Evolutionary conservation across 306 rosid genomes (phyloP).

Genomic region (Datisca glomerata): DNA sequence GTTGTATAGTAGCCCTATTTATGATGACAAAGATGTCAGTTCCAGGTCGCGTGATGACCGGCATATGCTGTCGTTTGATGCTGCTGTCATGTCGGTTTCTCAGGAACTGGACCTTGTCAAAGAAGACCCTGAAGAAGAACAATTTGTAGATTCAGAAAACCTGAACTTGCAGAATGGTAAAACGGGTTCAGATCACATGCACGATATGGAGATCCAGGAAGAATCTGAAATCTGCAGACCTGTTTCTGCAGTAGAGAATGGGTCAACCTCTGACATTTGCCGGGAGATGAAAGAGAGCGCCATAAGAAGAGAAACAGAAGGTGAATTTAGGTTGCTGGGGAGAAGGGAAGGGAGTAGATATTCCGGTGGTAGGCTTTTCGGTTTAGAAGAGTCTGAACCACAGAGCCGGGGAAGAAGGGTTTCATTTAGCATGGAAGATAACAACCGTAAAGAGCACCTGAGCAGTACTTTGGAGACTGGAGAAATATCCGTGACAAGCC

Average conservation of each 20-base stretch:
- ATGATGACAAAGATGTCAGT: conserved; percentile 46
- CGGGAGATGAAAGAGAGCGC: conserved; percentile 74
- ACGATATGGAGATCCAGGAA: conserved; percentile 41
- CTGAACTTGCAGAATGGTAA: conserved; percentile 1
- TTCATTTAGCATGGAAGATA: conserved; percentile 80
- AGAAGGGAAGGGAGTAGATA: conserved; percentile 65
- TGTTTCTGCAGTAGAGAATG: conserved; percentile 30
- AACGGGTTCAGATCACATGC: conserved; percentile 11
- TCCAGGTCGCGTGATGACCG: conserved; percentile 32
- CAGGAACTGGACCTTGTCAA: conserved; percentile 68
- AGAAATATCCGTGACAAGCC: conserved; percentile 46
- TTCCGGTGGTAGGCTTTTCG: conserved; percentile 61
- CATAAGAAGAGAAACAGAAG: conserved; percentile 95
- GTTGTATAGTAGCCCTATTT: conserved; percentile 57
- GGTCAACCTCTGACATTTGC: conserved; percentile 39
- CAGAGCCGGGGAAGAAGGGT: conserved; percentile 59
- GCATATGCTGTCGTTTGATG: conserved; percentile 70
- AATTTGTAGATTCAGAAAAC: conserved; percentile 22
- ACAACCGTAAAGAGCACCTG: conserved; percentile 32
- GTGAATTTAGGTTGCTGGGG: conserved; percentile 82
- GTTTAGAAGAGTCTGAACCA: conserved; percentile 59
- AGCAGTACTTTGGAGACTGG: conserved; percentile 40
- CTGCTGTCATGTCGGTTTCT: conserved; percentile 66
- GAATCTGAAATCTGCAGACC: conserved; percentile 23
- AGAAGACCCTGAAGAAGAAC: conserved; percentile 65